phyloP scores from a whole-genome alignment of 2,329 filamentous ascomycete species.

The Decorospora gaudefroyi region DNA sequence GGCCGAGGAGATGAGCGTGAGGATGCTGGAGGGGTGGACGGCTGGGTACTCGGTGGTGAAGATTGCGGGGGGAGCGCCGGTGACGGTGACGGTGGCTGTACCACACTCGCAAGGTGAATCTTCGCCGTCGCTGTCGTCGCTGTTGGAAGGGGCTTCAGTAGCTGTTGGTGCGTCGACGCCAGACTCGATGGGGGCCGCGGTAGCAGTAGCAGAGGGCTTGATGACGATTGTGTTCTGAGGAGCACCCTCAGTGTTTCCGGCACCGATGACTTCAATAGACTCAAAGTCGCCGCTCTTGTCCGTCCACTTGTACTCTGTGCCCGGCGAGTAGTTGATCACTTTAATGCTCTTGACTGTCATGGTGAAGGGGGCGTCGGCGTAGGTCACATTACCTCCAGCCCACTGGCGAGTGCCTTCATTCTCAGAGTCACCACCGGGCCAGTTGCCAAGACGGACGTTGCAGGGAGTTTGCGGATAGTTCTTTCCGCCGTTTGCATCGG shows the following conservation, averaged over 20 bases:
- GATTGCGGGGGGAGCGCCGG: slow-evolving; percentile 17
- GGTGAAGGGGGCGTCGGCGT: slow-evolving; percentile 54
- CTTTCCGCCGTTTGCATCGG: slow-evolving; percentile 60
- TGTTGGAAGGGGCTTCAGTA: slow-evolving; percentile 11
- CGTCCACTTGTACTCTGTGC: slow-evolving; percentile 55
- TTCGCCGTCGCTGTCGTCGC: slow-evolving; percentile 5
- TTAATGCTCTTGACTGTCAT: slow-evolving; percentile 58
- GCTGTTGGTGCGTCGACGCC: slow-evolving; percentile 30
- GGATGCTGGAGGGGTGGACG: slow-evolving; percentile 18
- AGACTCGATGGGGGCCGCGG: slow-evolving; percentile 30
- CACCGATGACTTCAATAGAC: slow-evolving; percentile 54
- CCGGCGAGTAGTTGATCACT: slow-evolving; percentile 59
- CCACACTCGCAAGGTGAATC: slow-evolving; percentile 34
- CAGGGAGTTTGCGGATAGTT: slow-evolving; percentile 78
- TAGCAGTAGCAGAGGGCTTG: slow-evolving; percentile 36
- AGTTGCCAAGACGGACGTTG: slow-evolving; percentile 57
- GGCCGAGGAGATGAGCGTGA: slow-evolving; percentile 12
- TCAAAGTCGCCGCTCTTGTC: slow-evolving; percentile 55
- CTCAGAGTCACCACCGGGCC: slow-evolving; percentile 55
- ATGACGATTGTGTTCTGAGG: slow-evolving; percentile 33
- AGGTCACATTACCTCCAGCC: slow-evolving; percentile 65
- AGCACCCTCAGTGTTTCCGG: slow-evolving; percentile 40
- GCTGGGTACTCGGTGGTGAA: slow-evolving; percentile 21
- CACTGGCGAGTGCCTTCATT: slow-evolving; percentile 66
- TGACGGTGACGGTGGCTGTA: slow-evolving; percentile 35